These are phyloP conservation scores for Saccharum hybrid DNA, from an alignment of 202 grass and related monocot genomes.

Conservation along the genomic window DNA sequence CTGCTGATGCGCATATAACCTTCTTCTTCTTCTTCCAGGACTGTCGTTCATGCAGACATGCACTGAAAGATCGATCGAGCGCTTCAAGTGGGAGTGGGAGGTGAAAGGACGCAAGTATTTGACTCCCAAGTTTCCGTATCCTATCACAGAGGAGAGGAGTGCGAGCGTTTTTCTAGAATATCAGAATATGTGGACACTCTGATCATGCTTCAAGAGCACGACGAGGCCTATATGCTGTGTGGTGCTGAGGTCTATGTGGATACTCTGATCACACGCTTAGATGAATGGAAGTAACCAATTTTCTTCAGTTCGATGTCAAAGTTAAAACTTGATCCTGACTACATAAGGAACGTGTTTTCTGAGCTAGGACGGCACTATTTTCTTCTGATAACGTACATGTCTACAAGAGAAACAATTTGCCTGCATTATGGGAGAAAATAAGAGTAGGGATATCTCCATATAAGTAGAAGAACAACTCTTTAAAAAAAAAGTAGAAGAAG, in stretches of 20 bases:
- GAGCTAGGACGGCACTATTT: slow-evolving; percentile 12
- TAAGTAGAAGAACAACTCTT: neutral
- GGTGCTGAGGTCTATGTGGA: neutral
- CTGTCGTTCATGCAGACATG: slow-evolving; percentile 4
- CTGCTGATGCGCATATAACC: neutral
- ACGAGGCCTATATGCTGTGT: neutral
- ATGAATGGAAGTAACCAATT: neutral
- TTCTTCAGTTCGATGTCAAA: slow-evolving; percentile 16
- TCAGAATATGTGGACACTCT: slow-evolving; percentile 43
- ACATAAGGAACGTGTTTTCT: slow-evolving; percentile 11
- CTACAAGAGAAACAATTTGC: neutral
- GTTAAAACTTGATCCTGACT: slow-evolving; percentile 29
- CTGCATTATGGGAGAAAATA: neutral
- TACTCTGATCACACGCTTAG: neutral
- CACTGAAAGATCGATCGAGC: neutral
- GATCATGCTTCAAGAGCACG: slow-evolving; percentile 44
- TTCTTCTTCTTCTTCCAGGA: neutral
- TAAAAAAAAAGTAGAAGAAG: no score
- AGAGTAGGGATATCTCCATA: neutral
- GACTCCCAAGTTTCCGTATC: slow-evolving; percentile 13
- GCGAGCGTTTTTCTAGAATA: neutral
- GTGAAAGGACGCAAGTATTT: neutral
- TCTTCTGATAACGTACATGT: neutral
- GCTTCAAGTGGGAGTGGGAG: neutral
- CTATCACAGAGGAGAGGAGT: slow-evolving; percentile 12